These are phyloP conservation scores for Auxenochlorella pyrenoidosa DNA, from an alignment of 139 green algal genomes.

Conservation along the genomic window DNA sequence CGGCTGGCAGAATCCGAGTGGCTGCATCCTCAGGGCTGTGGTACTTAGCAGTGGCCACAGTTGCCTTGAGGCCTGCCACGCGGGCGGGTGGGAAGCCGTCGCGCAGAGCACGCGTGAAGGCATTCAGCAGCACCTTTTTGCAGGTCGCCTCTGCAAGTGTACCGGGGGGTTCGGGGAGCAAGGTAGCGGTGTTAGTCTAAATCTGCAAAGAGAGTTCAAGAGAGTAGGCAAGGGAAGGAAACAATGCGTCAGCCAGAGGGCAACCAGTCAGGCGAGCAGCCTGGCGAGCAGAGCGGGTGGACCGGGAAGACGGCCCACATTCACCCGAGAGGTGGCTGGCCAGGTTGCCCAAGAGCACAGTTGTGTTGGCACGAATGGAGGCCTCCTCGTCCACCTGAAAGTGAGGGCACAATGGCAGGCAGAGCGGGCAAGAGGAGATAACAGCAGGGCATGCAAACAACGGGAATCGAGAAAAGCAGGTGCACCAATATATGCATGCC, in stretches of 20 bases:
- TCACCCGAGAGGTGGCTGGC: slow-evolving; percentile 72
- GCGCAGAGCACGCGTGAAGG: slow-evolving; percentile 91
- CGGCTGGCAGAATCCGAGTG: slow-evolving; percentile 78
- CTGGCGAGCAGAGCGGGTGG: not conserved
- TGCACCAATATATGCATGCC: no score
- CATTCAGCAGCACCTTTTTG: slow-evolving; percentile 86
- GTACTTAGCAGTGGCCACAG: slow-evolving; percentile 76
- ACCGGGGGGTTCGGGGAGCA: not conserved
- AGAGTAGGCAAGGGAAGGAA: not conserved
- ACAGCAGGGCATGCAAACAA: not conserved
- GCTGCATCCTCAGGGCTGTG: slow-evolving; percentile 83
- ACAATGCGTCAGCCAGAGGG: not conserved
- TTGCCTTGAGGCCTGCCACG: slow-evolving; percentile 77
- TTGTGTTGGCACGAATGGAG: slow-evolving; percentile 98
- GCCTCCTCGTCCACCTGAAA: slow-evolving; percentile 94
- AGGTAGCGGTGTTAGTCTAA: not conserved
- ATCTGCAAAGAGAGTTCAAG: not conserved
- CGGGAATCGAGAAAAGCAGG: no score
- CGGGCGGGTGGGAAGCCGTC: slow-evolving; percentile 89
- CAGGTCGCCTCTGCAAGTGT: slow-evolving; percentile 12
- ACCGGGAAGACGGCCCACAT: no score
- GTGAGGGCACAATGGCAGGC: not conserved
- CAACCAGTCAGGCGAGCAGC: not conserved
- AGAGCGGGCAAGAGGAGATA: not conserved
- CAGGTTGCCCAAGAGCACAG: slow-evolving; percentile 96